Conservation (phyloP, 495 filamentous ascomycete genomes). For the Aspergillus diversus region DNA sequence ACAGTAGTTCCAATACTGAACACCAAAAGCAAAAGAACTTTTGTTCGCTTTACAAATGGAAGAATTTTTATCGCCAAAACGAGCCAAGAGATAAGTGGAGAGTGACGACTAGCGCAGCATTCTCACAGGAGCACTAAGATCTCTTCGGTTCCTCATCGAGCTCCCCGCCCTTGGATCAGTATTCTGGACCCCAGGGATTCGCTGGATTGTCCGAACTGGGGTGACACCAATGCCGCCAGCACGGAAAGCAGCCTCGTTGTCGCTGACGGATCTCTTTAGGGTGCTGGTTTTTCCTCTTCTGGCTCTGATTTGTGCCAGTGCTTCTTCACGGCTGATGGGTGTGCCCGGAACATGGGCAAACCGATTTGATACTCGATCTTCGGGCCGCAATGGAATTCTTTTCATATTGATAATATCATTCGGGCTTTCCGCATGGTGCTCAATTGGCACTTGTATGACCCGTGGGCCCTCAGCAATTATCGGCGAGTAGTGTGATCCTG, state of each 20-base stretch:
- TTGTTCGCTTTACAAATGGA: slow-evolving; percentile 1
- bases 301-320: slow-evolving; percentile 55
- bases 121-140: slow-evolving; percentile 46
- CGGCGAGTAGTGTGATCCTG: slow-evolving; percentile 21
- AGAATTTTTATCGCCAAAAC: neutral
- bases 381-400: slow-evolving; percentile 40
- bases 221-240: slow-evolving; percentile 31
- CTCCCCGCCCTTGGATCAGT: slow-evolving; percentile 34
- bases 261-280: slow-evolving; percentile 48
- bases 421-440: neutral
- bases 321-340: slow-evolving; percentile 53
- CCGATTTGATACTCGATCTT: slow-evolving; percentile 28
- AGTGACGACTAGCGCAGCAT: slow-evolving; percentile 39
- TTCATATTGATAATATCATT: slow-evolving; percentile 30
- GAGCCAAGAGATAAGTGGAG: neutral
- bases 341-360: slow-evolving; percentile 39
- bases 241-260: slow-evolving; percentile 39
- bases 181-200: slow-evolving; percentile 42
- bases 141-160: slow-evolving; percentile 38
- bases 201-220: slow-evolving; percentile 33
- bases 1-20: slow-evolving; percentile 16
- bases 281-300: slow-evolving; percentile 51
- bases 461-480: slow-evolving; percentile 16
- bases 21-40: neutral
- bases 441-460: slow-evolving; percentile 10